A percentile compares a stretch with the other conserved stretches of the same genome.
Conservation (phyloP, 139 green algal species). For the Chlamydomonas sp. region DNA sequence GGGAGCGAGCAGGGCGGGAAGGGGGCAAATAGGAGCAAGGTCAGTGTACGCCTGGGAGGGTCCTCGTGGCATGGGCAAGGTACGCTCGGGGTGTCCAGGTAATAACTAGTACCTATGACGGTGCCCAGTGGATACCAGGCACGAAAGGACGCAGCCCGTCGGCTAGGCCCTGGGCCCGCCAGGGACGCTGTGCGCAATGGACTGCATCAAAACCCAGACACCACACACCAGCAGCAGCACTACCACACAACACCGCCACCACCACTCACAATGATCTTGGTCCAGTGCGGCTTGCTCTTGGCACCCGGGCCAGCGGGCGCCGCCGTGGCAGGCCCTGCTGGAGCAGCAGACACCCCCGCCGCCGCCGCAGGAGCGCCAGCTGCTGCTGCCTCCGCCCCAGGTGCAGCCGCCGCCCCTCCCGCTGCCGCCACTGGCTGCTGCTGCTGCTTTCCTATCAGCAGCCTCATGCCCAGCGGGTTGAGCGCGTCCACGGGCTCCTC, state of each 20-base stretch:
- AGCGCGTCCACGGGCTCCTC: neutral
- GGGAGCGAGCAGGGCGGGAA: neutral
- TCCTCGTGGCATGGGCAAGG: too few species aligned
- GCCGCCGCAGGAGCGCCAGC: neutral
- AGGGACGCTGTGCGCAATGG: too few species aligned
- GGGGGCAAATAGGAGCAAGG: neutral
- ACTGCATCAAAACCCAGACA: too few species aligned
- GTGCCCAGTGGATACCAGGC: too few species aligned
- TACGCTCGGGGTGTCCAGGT: too few species aligned
- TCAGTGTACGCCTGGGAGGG: too few species aligned
- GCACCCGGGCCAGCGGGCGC: neutral
- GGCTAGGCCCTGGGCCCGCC: too few species aligned
- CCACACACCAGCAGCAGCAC: too few species aligned
- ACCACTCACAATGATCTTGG: constrained; percentile 33
- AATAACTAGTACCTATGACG: too few species aligned
- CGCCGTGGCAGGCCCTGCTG: neutral
- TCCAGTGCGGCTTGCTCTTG: constrained; percentile 26
- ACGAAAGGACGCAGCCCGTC: too few species aligned
- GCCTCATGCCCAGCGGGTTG: neutral
- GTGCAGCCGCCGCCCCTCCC: neutral
- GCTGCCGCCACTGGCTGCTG: neutral
- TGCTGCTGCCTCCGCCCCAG: neutral
- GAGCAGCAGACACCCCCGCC: neutral
- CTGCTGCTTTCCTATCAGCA: neutral
- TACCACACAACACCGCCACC: too few species aligned